Evolutionary conservation across 805 yeast species (phyloP).

Genomic region (Candida fluviatilis): DNA sequence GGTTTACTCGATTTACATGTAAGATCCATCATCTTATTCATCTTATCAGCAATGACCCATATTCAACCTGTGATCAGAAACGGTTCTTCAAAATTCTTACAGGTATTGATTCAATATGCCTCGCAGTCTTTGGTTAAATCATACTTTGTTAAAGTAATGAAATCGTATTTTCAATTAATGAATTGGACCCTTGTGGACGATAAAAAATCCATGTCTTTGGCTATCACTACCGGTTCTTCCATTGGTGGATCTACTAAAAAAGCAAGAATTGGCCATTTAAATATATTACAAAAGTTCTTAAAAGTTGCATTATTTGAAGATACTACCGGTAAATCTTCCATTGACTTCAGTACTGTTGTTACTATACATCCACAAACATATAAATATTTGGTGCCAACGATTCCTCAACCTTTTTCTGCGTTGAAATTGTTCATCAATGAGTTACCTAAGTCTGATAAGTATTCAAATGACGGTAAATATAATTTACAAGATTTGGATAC

Average conservation of each 20-base stretch:
- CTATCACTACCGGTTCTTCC: slow-evolving; percentile 26
- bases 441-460: slow-evolving; percentile 4
- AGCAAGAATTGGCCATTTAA: slow-evolving; percentile 39
- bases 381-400: slow-evolving; percentile 50
- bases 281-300: slow-evolving; percentile 41
- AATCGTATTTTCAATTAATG: slow-evolving; percentile 62
- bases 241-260: slow-evolving; percentile 32
- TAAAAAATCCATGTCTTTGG: slow-evolving; percentile 31
- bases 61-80: slow-evolving; percentile 70
- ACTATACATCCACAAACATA: slow-evolving; percentile 45
- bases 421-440: slow-evolving; percentile 54
- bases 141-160: slow-evolving; percentile 66
- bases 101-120: slow-evolving; percentile 52
- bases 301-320: slow-evolving; percentile 36
- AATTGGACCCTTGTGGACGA: slow-evolving; percentile 61
- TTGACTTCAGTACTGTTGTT: slow-evolving; percentile 12
- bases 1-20: slow-evolving; percentile 59
- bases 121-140: slow-evolving; percentile 54
- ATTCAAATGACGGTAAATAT: slow-evolving; percentile 21
- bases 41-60: slow-evolving; percentile 93
- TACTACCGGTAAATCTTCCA: slow-evolving; percentile 11
- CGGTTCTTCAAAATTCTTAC: slow-evolving; percentile 67
- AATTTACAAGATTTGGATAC: slow-evolving; percentile 37
- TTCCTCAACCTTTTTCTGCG: slow-evolving; percentile 61
- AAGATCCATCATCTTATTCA: slow-evolving; percentile 59